Base-by-base conservation (phyloP, 78 protist species). In the Dictyostelium citrinum region DNA sequence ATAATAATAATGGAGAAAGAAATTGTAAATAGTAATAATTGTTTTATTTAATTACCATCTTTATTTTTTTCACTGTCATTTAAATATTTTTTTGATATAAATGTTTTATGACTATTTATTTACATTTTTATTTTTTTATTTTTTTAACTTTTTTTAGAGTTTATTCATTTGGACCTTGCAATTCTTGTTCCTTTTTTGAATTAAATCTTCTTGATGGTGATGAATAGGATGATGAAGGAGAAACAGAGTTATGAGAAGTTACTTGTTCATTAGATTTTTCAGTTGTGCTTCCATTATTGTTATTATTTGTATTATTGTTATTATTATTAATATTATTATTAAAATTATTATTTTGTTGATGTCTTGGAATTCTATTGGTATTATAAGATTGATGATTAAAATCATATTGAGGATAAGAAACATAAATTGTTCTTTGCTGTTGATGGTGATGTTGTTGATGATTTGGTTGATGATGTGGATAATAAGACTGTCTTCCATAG, bases 181-280 rank as follows among this genome's bases (percentile, higher is more conserved):
- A 29, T 33, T 70, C 43, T 33, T 68, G n/a, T 68, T 82, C 71
- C 61, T 31, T 82, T 74, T 68, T 82, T 9, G 39, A 16, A 14
- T 82, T 82, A 37, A 68, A 71, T 83, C 68, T n/a, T 71, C 68
- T n/a, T 72, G 82, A 35, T 24, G 74, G 84, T 58, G 84, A 46
- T 20, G 90, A 82, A 43, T 33, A 35, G 11, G 90, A 29, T 14
- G 90, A 82, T 41, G 84, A 31, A 55, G 84, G 64, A 6, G 84
- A 55, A 35, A 35, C 35, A 2, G 78, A 20, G 11, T 29, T 35
- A 16, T 35, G 24, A 71, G 78, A 35, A 7, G 45, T 35, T 29
- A 68, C 24, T 27, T 5, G 72, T 64, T 64, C 39, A 27, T 64
- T 29, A 6, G 31, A 14, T 27, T 64, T 29, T 27, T 64, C 72